phyloP scores from a whole-genome alignment of 768 basidiomycete genomes.

The Ramaria sp. region DNA sequence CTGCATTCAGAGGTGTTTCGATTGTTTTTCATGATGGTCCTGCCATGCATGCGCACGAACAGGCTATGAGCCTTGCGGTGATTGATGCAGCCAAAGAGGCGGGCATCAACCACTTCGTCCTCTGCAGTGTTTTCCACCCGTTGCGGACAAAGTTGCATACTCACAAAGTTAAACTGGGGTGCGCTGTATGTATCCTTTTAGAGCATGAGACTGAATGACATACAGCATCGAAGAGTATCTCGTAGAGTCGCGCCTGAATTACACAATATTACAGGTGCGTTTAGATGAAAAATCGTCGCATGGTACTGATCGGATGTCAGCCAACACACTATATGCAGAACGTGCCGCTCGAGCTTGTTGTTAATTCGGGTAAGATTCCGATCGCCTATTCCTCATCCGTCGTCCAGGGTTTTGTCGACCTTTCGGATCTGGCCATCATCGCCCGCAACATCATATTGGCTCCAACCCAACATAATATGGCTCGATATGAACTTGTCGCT shows the following conservation, averaged over 20 bases:
- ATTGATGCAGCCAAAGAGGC: too few relatives aligned
- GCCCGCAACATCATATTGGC: constrained; percentile 20
- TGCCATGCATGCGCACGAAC: constrained; percentile 19
- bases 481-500: constrained; percentile 25
- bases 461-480: constrained; percentile 20
- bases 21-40: constrained; percentile 22
- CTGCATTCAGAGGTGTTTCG: constrained; percentile 17
- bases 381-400: constrained; percentile 17
- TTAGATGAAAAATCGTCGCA: neutral
- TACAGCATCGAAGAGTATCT: constrained; percentile 22
- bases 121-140: neutral
- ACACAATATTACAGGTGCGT: constrained; percentile 25
- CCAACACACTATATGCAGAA: constrained; percentile 5
- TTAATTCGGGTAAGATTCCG: constrained; percentile 10
- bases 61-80: constrained; percentile 22
- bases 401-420: constrained; percentile 26
- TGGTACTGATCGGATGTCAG: neutral
- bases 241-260: constrained; percentile 24
- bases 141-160: neutral
- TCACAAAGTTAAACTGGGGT: neutral
- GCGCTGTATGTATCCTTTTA: neutral
- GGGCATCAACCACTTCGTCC: constrained; percentile 23
- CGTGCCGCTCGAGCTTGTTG: neutral
- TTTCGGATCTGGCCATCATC: too few relatives aligned
- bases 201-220: neutral